Evolutionary conservation across 73 alveolate species (phyloP), one percentile per base, ranked within the genome.

Genomic region (Uronychia setigera): DNA sequence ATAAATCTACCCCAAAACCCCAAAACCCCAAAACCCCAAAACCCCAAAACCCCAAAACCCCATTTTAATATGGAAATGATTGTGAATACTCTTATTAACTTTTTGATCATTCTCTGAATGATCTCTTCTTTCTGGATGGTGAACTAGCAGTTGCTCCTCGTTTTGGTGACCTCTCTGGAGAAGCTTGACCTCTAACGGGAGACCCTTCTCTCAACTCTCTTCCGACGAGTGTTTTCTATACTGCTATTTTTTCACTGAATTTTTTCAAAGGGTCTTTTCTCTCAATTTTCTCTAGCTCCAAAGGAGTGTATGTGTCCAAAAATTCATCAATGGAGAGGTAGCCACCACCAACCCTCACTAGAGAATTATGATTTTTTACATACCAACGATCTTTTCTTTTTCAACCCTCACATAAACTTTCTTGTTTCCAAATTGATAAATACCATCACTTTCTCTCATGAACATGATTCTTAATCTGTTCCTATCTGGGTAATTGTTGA

Each of bases 301-400:
- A 13, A n/a, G 95, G 95, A 46, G 95, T 90, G 81, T 90, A 90
- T 0, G 32, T 25, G 81, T 86, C 92, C 26, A 90, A 81, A 88
- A 90, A 90, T 78, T 90, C 95, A 76, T 90, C 95, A 59, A 90
- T 84, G 1, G 92, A 60, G 28, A 86, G 60, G 80, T 85, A 90
- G n/a, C 95, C 95, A 33, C 95, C 95, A 35, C 95, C 95, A 57
- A 90, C 95, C 33, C 92, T 74, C 80, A 90, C 86, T 46, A 11
- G 79, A n/a, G n/a, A n/a, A 83, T 74, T 33, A 59, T 59, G 58
- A 86, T 31, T 33, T 59, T 58, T 30, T 79, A 59, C 60, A 59
- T 57, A 31, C 46, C 84, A 67, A 89, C 78, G 59, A 92, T 91
- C 76, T 85, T 92, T 28, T 91, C 94, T 60, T 90, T 90, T 31